Base-by-base conservation (phyloP, 352 stramenopile species). In the Phytophthora capsici region DNA sequence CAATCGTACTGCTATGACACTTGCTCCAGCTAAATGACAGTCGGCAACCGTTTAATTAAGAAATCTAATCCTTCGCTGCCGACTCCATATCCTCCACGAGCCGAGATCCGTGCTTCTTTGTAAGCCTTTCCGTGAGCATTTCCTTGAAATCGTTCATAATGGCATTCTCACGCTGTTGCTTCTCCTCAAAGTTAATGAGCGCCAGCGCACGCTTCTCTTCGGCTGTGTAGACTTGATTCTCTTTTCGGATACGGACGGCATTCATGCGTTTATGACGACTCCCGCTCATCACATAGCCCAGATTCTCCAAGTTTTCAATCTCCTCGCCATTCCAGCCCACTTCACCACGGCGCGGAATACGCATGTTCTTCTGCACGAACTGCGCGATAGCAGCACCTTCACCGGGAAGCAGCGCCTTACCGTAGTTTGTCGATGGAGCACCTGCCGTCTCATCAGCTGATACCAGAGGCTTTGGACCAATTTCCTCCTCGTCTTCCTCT, bases 151-250 rank as follows among this genome's bases (percentile, higher is more conserved):
- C 95, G 76, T 95, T 93, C 91, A 99, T 92, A 61, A 99, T 86
- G n/a, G 90, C 84, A 63, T 97, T 97, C 70, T 99, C 97, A 59
- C 98, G 98, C 82, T 99, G 96, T 73, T 99, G 95, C 74, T 99
- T 99, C 77, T 99, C 96, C 75, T 99, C 97, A 67, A 99, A 97
- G 64, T 98, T 99, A 72, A 99, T 99, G 40, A 99, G 81, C 51
- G 97, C 97, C 40, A 99, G 84, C 9, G 97, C 97, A 25, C 96
- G 88, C 74, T 99, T 98, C 81, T 99, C 98, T 77, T 99, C 97
- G 12, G 97, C 97, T 51, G 92, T 98, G 82, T 99, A 99, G 57
- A 99, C 97, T 74, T 99, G 98, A 83, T 99, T 99, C 71, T 99
- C 98, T 82, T 99, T 99, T 32, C 98, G 90, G 53, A 99, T 96